phyloP scores from a whole-genome alignment of 164 flowering plant species.

The Sextonia rubra region DNA sequence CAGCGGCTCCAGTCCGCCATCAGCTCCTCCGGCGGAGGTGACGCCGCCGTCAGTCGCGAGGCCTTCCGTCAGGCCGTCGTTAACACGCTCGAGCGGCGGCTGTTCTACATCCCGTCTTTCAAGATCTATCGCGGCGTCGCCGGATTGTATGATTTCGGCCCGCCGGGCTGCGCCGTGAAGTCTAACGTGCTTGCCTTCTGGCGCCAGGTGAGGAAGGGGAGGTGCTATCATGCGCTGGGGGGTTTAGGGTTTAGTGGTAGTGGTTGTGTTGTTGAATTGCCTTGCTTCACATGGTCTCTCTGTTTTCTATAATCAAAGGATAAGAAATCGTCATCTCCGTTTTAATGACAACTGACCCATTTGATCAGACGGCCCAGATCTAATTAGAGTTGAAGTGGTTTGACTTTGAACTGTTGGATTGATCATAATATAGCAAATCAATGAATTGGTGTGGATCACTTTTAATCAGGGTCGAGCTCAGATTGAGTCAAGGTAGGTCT shows the following conservation, averaged over 20 bases:
- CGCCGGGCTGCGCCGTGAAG: constrained; percentile 93
- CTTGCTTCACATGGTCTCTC: background rate
- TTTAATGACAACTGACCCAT: too few relatives aligned
- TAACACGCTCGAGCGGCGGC: constrained; percentile 78
- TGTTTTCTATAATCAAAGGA: too few relatives aligned
- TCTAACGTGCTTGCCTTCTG: constrained; percentile 85
- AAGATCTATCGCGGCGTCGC: constrained; percentile 93
- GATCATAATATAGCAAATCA: too few relatives aligned
- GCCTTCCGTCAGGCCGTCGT: constrained; percentile 66
- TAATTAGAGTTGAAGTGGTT: too few relatives aligned
- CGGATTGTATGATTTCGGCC: constrained; percentile 92
- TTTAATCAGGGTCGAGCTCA: too few relatives aligned
- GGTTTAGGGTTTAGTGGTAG: background rate
- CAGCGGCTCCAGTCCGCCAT: constrained; percentile 37
- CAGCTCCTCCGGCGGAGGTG: constrained; percentile 13
- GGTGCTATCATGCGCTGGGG: too few relatives aligned
- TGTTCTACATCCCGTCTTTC: constrained; percentile 83
- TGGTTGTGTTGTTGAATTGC: background rate
- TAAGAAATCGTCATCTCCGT: too few relatives aligned
- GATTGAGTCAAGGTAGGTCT: too few relatives aligned
- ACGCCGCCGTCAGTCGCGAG: constrained; percentile 34
- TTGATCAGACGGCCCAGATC: too few relatives aligned
- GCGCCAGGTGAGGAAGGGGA: constrained; percentile 62
- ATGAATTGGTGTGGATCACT: too few relatives aligned
- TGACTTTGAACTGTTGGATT: too few relatives aligned